Base-by-base conservation (phyloP, 2,329 filamentous ascomycete species). In the Colletotrichum incanum region DNA sequence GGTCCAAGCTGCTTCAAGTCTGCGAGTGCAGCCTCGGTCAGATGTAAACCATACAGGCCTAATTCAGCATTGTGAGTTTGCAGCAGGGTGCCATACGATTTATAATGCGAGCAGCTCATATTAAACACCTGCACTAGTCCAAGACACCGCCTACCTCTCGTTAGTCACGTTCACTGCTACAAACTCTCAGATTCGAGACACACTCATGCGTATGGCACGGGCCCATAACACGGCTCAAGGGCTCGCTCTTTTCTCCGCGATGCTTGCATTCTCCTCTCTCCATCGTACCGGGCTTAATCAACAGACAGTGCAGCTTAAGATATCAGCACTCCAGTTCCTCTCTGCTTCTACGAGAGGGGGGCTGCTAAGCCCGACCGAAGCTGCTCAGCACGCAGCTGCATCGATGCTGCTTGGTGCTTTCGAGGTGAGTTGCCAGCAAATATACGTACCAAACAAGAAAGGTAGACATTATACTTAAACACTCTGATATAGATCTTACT, bases 321-420 rank as follows among this genome's bases (percentile, higher is more conserved):
- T 63, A 26, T 50, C 55, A 18, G 59, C 66, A 47, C 49, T 68
- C 23, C 66, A 34, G 18, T 56, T 20, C 16, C 28, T 68, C 7
- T 64, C 59, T 6, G 11, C 59, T 18, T 55, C 66, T 18, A 31
- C 63, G 8, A 47, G 12, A 9, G 8, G 9, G n/a, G 41, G 49
- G 14, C 9, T 5, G 1, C 8, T 56, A 16, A 49, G 9, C 14
- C 9, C 43, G 7, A 39, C 2, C 26, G 54, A 47, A 18, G 66
- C 66, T 7, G 50, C 59, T 0, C 59, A 49, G 14, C 59, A 49
- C 7, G 59, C 63, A 0, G 66, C 66, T 5, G 66, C 66, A 12
- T 68, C 52, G 7, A 68, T 68, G 66, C 59, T 68, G 20, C 59
- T 68, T 2, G 66, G 66, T 16, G 49, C 66, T 34, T 68, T 55